Conservation (phyloP, 352 stramenopile species). For the Paralagenidium karlingii region DNA sequence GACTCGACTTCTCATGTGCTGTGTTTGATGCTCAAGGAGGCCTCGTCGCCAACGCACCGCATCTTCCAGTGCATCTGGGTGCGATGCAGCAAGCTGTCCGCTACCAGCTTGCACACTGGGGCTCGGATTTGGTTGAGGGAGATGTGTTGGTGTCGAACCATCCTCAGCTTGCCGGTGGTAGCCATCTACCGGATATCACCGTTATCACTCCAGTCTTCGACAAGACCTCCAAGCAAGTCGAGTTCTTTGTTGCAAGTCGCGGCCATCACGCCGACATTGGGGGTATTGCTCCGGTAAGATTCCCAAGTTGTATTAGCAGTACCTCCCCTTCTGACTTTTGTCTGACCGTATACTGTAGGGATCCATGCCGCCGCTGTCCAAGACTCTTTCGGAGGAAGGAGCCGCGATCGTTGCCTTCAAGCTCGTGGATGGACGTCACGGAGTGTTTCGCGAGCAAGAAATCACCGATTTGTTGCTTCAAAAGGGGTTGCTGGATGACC, state of each 20-base stretch:
- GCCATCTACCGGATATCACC: conserved; percentile 97
- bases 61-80: conserved; percentile 98
- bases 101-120: conserved; percentile 88
- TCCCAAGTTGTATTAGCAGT: too few species aligned
- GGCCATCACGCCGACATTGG: conserved; percentile 98
- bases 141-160: conserved; percentile 99
- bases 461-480: conserved; percentile 94
- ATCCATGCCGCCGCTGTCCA: conserved; percentile 93
- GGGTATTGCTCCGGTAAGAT: conserved; percentile 93
- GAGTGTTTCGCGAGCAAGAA: conserved; percentile 93
- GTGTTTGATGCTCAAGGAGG: conserved; percentile 95
- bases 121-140: conserved; percentile 87
- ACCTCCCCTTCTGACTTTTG: background rate
- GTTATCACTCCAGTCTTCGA: conserved; percentile 99
- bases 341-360: conserved; percentile 10
- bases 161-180: conserved; percentile 94
- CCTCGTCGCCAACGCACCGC: conserved; percentile 98
- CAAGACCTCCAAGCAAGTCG: conserved; percentile 76
- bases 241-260: conserved; percentile 97
- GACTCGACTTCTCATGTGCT: conserved; percentile 98
- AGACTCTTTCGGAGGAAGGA: conserved; percentile 94
- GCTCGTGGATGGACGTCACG: conserved; percentile 87
- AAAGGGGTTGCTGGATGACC: conserved; percentile 74
- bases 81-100: conserved; percentile 97
- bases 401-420: conserved; percentile 99